Evolutionary conservation across 352 stramenopile species (phyloP).

Genomic region (Pythium phragmiticola): DNA sequence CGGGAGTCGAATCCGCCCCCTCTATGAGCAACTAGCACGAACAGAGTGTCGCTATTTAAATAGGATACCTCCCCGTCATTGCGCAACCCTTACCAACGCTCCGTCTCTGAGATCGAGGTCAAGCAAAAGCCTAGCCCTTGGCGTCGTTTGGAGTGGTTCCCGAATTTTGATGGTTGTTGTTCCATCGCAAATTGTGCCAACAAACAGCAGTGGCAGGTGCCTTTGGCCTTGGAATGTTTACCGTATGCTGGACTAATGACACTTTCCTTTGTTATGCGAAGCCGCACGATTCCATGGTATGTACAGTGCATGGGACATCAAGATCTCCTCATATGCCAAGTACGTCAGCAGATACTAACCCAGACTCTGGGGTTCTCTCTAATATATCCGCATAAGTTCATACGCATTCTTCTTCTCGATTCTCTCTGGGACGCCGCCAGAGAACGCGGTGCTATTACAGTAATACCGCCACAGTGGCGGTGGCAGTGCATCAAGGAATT

Average conservation of each 20-base stretch:
- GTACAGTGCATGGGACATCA: not conserved
- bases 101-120: no score
- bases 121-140: not conserved
- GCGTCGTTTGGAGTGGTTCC: not conserved
- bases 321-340: not conserved
- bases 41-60: not conserved
- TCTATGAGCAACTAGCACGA: not conserved
- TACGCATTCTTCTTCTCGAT: not conserved
- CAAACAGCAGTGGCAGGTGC: no score
- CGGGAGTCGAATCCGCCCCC: not conserved
- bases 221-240: no score
- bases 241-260: no score
- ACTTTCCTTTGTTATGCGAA: not conserved
- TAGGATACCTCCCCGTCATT: slow-evolving; percentile 14
- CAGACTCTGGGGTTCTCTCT: not conserved
- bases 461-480: no score
- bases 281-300: not conserved
- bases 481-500: not conserved
- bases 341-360: not conserved
- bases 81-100: not conserved
- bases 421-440: no score
- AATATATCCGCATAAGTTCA: not conserved
- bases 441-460: no score
- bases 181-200: no score
- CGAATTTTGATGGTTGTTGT: no score